Conservation (phyloP, 495 filamentous ascomycete genomes). For the Neurospora tetrasperma region DNA sequence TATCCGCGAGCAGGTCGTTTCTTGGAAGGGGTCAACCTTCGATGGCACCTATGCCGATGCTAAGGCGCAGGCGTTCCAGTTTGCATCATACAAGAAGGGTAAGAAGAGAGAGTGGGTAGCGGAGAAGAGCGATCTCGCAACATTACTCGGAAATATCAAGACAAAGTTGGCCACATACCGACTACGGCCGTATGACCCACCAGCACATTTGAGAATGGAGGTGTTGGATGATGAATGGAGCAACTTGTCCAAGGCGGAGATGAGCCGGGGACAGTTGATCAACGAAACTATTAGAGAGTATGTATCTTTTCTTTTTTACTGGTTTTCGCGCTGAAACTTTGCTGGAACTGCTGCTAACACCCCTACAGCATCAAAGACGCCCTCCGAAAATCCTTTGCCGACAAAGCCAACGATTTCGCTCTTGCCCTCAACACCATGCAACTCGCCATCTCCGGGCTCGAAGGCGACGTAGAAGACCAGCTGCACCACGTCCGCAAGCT, state of each 20-base stretch:
- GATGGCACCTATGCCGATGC: conserved; percentile 89
- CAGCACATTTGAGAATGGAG: conserved; percentile 65
- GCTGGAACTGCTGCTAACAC: conserved; percentile 1
- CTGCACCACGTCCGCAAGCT: conserved; percentile 72
- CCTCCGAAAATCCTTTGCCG: conserved; percentile 83
- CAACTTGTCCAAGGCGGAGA: conserved; percentile 65
- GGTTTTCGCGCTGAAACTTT: background rate
- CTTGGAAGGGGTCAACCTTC: conserved; percentile 72
- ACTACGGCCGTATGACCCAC: conserved; percentile 82
- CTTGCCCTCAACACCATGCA: conserved; percentile 87
- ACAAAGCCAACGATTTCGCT: conserved; percentile 96
- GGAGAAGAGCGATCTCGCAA: conserved; percentile 90
- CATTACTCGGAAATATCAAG: conserved; percentile 95
- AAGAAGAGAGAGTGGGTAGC: conserved; percentile 91
- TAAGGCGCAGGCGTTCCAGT: conserved; percentile 72
- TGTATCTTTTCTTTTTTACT: conserved; percentile 13
- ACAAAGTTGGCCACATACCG: conserved; percentile 94
- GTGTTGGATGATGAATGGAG: conserved; percentile 76
- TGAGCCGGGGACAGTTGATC: conserved; percentile 78
- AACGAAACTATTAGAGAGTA: conserved; percentile 95
- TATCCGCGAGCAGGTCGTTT: conserved; percentile 59
- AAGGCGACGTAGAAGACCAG: conserved; percentile 93
- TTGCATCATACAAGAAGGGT: conserved; percentile 77
- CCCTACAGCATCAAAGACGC: conserved; percentile 75
- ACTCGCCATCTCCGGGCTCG: conserved; percentile 82